These are phyloP conservation scores for Talaromyces sp. DNA, from an alignment of 2,329 filamentous ascomycete genomes.

Conservation along the genomic window DNA sequence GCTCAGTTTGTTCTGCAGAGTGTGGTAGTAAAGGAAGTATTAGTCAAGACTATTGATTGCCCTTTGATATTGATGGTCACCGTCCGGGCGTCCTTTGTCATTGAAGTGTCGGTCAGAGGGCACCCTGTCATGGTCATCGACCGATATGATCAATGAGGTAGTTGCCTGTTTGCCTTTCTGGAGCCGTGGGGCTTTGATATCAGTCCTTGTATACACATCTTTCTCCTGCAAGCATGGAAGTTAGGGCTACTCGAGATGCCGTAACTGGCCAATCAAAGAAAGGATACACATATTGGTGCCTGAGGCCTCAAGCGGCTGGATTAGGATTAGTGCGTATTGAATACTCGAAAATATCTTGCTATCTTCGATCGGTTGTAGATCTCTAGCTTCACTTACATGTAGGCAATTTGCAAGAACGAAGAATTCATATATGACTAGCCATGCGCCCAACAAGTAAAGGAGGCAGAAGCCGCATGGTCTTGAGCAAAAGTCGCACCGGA, in stretches of 20 bases:
- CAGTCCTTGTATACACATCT: background rate
- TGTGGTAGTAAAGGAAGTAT: too few relatives aligned
- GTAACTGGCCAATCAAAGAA: background rate
- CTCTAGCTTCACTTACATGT: background rate
- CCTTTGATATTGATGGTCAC: too few relatives aligned
- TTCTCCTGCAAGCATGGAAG: background rate
- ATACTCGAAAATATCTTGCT: background rate
- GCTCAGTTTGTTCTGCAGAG: too few relatives aligned
- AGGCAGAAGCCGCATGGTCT: conserved; percentile 11
- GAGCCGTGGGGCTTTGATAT: background rate
- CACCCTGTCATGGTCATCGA: background rate
- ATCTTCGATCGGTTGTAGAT: background rate
- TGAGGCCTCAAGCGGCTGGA: background rate
- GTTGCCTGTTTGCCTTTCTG: background rate
- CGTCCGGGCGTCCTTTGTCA: too few relatives aligned
- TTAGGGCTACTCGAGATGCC: background rate
- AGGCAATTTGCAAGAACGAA: background rate
- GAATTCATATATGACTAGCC: background rate
- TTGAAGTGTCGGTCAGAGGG: too few relatives aligned
- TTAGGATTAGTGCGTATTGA: background rate
- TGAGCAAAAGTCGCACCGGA: conserved; percentile 12
- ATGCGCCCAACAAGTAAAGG: background rate
- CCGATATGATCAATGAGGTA: background rate
- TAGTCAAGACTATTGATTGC: too few relatives aligned
- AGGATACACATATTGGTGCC: background rate